phyloP scores from a whole-genome alignment of 164 flowering plant species.

The Euptelea pleiosperma region DNA sequence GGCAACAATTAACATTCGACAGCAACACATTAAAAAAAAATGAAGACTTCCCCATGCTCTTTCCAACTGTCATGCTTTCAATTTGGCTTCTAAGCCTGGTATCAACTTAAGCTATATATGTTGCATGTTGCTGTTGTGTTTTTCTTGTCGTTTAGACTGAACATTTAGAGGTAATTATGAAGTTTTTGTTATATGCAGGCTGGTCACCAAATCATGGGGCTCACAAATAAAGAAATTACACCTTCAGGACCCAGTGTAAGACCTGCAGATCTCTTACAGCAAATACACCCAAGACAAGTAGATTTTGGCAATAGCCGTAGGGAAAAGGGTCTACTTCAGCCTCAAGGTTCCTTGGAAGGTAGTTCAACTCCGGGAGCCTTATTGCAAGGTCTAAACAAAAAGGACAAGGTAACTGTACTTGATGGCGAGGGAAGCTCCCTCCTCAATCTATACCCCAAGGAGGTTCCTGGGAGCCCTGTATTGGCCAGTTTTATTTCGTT shows the following conservation, averaged over 20 bases:
- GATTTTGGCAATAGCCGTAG: constrained; percentile 33
- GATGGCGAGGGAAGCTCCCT: constrained; percentile 65
- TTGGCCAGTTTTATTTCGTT: constrained; percentile 27
- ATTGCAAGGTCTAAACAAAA: constrained; percentile 68
- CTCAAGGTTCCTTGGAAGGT: constrained; percentile 45
- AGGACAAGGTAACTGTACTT: constrained; percentile 32
- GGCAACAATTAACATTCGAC: no score
- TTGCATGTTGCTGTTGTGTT: no score
- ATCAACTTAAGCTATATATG: no score
- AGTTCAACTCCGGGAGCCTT: constrained; percentile 45
- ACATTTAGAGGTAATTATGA: background rate
- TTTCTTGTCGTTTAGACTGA: no score
- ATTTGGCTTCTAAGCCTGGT: no score
- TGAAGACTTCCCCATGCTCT: no score
- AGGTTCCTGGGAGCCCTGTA: constrained; percentile 41
- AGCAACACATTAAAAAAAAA: no score
- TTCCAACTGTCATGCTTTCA: no score
- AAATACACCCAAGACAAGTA: constrained; percentile 52
- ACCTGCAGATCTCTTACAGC: constrained; percentile 48
- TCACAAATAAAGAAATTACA: constrained; percentile 19
- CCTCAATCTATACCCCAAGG: constrained; percentile 37
- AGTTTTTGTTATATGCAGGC: constrained; percentile 31
- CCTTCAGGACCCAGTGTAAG: constrained; percentile 28
- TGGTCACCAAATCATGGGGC: constrained; percentile 24
- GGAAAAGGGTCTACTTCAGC: constrained; percentile 44